These are phyloP conservation scores for Oryza meridionalis DNA, from an alignment of 176 grass and related monocot species.

Conservation along the genomic window DNA sequence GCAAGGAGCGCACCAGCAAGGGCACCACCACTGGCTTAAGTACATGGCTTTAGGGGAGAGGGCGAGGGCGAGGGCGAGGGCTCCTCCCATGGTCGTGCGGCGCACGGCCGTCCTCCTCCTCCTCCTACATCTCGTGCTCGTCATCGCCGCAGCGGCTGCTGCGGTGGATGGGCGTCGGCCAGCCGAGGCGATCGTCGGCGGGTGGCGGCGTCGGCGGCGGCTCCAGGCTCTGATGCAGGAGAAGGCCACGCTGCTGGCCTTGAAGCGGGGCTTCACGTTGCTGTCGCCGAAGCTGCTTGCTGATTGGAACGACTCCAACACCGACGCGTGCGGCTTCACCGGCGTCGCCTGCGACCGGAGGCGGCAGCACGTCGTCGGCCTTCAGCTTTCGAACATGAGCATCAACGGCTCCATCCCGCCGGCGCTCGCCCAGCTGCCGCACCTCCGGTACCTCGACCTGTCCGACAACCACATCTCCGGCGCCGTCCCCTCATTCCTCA, in stretches of 20 bases:
- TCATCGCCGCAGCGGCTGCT: background rate
- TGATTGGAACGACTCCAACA: conserved; percentile 77
- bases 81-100: conserved; percentile 40
- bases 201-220: background rate
- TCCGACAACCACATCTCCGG: conserved; percentile 51
- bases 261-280: conserved; percentile 50
- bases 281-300: conserved; percentile 36
- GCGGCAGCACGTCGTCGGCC: conserved; percentile 48
- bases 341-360: conserved; percentile 59
- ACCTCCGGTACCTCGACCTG: conserved; percentile 52
- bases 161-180: background rate
- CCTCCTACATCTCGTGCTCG: conserved; percentile 40
- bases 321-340: conserved; percentile 58
- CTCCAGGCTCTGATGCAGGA: conserved; percentile 43
- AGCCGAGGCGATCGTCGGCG: background rate
- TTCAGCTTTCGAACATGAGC: conserved; percentile 29
- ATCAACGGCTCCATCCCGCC: conserved; percentile 44
- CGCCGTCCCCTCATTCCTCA: conserved; percentile 16
- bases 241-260: conserved; percentile 62
- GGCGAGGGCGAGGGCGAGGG: conserved; percentile 48
- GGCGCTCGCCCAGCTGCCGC: conserved; percentile 48
- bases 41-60: conserved; percentile 2
- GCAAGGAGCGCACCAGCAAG: background rate
- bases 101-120: conserved; percentile 2
- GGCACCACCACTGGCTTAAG: background rate